A percentile compares a stretch with the other conserved stretches of the same genome.
phyloP scores from a whole-genome alignment of 768 basidiomycete species.

The Auriscalpium orientale region DNA sequence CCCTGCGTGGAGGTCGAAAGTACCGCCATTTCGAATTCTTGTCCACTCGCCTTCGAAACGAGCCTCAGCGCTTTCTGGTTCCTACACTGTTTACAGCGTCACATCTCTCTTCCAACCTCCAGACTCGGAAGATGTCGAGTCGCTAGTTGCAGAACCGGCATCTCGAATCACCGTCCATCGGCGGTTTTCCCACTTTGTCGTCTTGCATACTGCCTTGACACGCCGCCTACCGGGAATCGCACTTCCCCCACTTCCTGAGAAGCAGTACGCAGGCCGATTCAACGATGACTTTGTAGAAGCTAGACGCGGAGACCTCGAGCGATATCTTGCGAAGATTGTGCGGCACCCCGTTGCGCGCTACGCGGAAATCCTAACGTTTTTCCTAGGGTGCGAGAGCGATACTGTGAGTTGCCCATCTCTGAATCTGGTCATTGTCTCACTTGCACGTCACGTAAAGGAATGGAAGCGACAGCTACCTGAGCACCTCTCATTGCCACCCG shows the following conservation, averaged over 20 bases:
- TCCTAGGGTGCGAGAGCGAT: conserved; percentile 71
- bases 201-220: conserved; percentile 64
- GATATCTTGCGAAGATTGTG: conserved; percentile 63
- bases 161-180: conserved; percentile 67
- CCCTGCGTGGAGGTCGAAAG: conserved; percentile 65
- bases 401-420: conserved; percentile 36
- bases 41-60: conserved; percentile 81
- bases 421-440: neutral
- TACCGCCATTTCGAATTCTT: conserved; percentile 63
- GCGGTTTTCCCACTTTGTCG: conserved; percentile 80
- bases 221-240: conserved; percentile 68
- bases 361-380: conserved; percentile 73
- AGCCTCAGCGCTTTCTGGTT: conserved; percentile 53
- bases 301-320: conserved; percentile 70
- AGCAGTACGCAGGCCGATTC: conserved; percentile 78
- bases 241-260: conserved; percentile 78
- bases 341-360: conserved; percentile 73
- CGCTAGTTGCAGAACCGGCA: conserved; percentile 20
- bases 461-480: conserved; percentile 59
- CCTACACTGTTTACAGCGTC: conserved; percentile 69
- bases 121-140: conserved; percentile 13
- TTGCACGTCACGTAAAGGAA: conserved; percentile 39
- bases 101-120: conserved; percentile 59
- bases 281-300: conserved; percentile 78
- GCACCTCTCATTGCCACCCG: conserved; percentile 51